These are phyloP conservation scores for Kurtzmaniella quercitrusa DNA, from an alignment of 1,139 yeast species.

Conservation along the genomic window DNA sequence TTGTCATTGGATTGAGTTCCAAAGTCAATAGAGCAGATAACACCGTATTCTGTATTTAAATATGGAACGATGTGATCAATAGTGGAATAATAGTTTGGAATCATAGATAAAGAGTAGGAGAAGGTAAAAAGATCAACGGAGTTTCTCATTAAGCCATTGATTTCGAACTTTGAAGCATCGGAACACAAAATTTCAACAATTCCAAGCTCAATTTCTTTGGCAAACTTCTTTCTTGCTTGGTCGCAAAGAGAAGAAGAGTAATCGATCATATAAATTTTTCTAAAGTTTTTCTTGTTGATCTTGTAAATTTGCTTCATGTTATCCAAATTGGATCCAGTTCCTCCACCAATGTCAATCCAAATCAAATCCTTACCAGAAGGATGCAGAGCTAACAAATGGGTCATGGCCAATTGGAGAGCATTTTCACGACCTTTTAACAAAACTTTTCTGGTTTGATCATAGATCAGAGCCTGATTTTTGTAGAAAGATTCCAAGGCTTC, in stretches of 20 bases:
- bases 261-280: constrained; percentile 69
- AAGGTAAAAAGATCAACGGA: constrained; percentile 64
- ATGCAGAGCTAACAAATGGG: constrained; percentile 40
- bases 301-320: constrained; percentile 59
- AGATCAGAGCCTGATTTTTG: constrained; percentile 70
- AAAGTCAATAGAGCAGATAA: constrained; percentile 71
- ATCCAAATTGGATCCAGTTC: constrained; percentile 80
- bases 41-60: constrained; percentile 51
- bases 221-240: constrained; percentile 61
- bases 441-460: constrained; percentile 63
- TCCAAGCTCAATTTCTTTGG: constrained; percentile 26
- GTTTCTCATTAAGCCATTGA: constrained; percentile 25
- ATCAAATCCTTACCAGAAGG: constrained; percentile 43
- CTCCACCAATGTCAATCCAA: constrained; percentile 87
- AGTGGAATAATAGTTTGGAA: constrained; percentile 78
- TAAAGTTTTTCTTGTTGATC: constrained; percentile 44
- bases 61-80: constrained; percentile 60
- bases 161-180: constrained; percentile 70
- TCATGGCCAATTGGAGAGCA: constrained; percentile 55
- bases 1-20: constrained; percentile 70
- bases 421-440: constrained; percentile 69
- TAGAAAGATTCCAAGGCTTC: constrained; percentile 68
- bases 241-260: constrained; percentile 73
- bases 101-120: constrained; percentile 80
- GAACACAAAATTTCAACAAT: constrained; percentile 70